Base-by-base conservation (phyloP, 2,329 filamentous ascomycete genomes). In the Polychaeton citri region DNA sequence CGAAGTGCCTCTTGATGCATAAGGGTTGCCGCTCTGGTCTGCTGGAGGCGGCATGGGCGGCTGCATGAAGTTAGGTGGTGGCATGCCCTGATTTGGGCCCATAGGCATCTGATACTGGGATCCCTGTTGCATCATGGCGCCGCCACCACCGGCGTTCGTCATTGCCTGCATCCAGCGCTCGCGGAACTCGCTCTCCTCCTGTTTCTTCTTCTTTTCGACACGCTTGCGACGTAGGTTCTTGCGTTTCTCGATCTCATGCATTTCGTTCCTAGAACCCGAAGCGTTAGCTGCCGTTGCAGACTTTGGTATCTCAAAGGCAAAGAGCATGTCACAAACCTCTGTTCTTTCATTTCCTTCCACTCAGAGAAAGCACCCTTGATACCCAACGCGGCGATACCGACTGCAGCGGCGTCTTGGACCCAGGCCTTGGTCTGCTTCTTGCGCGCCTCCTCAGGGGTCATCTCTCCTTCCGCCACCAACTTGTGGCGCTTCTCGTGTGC, bases 311-410 rank as follows among this genome's bases (percentile, higher is more conserved):
- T n/a, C n/a, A n/a, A n/a, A n/a, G n/a, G n/a, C 19, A 31, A 2
- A 19, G 17, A 28, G n/a, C 19, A 17, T 32, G 18, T n/a, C 19
- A 69, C 65, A 45, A 70, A 67, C 40, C 71, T 65, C 53, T 76
- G 67, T 55, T 77, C 69, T 40, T 73, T 71, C 58, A 75, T 74
- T 51, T 79, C 72, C 56, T 79, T 76, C 73, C 77, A 80, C 54
- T 79, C 75, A 4, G 64, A 66, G 49, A 74, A 67, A 10, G 76
- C 76, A 34, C 71, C 69, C 55, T 79, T 79, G 61, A 81, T 74
- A 55, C 77, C 76, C 37, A 80, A 62, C 17, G 74, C 75, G 19
- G 76, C 75, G 45, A 81, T 72, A 42, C 76, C 76, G 20, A 81
- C 64, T 43, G 72, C 74, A n/a, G 76, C 72, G 19, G 67, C 71